Evolutionary conservation across 1,284 basidiomycete species (phyloP), one percentile per base, ranked within the genome.

Genomic region (Papiliotrema fonsecae): DNA sequence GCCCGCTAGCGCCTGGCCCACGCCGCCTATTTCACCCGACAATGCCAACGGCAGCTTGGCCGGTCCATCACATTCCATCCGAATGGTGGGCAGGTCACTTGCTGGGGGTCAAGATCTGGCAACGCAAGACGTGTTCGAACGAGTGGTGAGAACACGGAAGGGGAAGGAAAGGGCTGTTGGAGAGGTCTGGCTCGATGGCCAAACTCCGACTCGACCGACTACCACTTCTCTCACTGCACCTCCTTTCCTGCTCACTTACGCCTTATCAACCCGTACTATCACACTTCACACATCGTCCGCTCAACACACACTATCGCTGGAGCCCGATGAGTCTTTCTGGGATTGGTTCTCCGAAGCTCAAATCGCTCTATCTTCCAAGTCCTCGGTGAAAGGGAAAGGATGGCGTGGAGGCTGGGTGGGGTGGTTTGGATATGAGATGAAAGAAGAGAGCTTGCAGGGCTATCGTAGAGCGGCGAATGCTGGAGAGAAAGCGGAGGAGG

Each of bases 371-470:
- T 49, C 50, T 16, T 18, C 44, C 19, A 32, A 42, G 35, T 34
- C 21, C 22, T 14, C 49, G 41, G 1, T 40, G 42, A 28, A 37
- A 47, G 55, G 62, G 11, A 47, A 26, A 26, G 62, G 62, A n/a
- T 73, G 75, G 71, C 62, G 64, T 54, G 64, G 73, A 43, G 79
- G 79, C 1, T 80, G 78, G 69, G 71, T 76, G 1, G 79, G 79
- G 0, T 78, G 75, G 61, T 76, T 78, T 58, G 75, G 75, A 1
- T 81, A 80, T 56, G 79, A 80, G 59, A 78, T 80, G 77, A 78
- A 78, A 61, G 67, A 72, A 47, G 77, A 78, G 49, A 72, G 72
- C 36, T 54, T 79, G 44, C 58, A 58, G 6, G 70, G 73, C 18
- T 72, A 72, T 18, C 45, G 57, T 25, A 27, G 19, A 22, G 16